Evolutionary conservation across 306 rosid genomes (phyloP).

Genomic region (Lathyrus oleraceus): DNA sequence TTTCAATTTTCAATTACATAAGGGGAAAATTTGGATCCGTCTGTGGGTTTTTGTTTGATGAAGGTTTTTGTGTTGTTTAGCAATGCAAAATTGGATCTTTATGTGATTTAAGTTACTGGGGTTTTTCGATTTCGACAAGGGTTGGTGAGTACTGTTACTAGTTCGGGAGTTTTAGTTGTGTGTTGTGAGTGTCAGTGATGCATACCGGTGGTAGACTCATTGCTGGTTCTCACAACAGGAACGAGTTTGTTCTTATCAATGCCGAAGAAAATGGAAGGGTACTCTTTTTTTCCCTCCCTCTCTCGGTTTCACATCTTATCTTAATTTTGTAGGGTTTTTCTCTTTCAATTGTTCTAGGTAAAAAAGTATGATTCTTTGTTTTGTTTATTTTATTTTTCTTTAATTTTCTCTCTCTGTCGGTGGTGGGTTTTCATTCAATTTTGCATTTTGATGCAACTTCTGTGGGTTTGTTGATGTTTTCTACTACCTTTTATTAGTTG

Average conservation of each 20-base stretch:
- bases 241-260: constrained; percentile 96
- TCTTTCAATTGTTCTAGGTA: not conserved
- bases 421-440: constrained; percentile 9
- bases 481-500: not conserved
- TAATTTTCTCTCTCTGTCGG: constrained; percentile 33
- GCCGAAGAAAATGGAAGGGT: constrained; percentile 94
- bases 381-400: not conserved
- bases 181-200: constrained; percentile 51
- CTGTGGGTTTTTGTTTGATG: constrained; percentile 38
- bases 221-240: constrained; percentile 98
- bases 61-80: constrained; percentile 19
- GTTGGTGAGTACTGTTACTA: not conserved
- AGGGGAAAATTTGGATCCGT: constrained; percentile 35
- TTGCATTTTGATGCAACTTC: constrained; percentile 18
- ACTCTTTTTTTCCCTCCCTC: not conserved
- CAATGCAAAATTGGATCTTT: constrained; percentile 50
- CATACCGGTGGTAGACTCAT: constrained; percentile 86
- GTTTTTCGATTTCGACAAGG: constrained; percentile 31
- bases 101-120: constrained; percentile 9
- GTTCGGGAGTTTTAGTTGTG: not conserved
- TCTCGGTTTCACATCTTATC: not conserved
- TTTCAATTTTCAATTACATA: constrained; percentile 18
- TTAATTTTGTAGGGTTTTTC: constrained; percentile 25
- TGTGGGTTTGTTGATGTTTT: not conserved
- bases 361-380: not conserved